Percentiles rank a stretch among this genome's conserved stretches.
These are phyloP conservation scores for Clitocybe nebularis DNA, from an alignment of 1,284 basidiomycete genomes.

Conservation along the genomic window DNA sequence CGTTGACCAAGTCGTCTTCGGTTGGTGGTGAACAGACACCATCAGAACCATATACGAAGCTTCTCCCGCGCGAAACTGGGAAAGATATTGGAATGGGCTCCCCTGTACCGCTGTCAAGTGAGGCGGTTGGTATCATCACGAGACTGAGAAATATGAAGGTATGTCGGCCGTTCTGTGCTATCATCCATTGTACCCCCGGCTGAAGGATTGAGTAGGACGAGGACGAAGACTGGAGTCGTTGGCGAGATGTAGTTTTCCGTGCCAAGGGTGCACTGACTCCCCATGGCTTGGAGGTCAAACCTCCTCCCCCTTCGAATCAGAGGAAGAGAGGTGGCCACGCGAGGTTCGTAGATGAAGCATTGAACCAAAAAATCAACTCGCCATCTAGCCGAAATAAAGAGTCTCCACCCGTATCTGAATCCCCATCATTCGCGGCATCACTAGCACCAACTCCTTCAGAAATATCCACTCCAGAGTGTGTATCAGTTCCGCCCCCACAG, in stretches of 20 bases:
- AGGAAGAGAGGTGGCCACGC: conserved; percentile 57
- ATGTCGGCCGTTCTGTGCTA: too few relatives aligned
- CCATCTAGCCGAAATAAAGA: neutral
- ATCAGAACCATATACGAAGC: conserved; percentile 27
- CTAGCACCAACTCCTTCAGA: conserved; percentile 10
- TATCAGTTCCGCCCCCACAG: conserved; percentile 28
- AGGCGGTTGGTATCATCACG: conserved; percentile 83
- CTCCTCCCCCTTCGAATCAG: conserved; percentile 54
- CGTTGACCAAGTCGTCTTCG: conserved; percentile 21
- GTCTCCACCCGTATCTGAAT: conserved; percentile 7
- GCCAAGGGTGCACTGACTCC: conserved; percentile 62
- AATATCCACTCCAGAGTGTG: conserved; percentile 10
- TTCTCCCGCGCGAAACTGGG: conserved; percentile 77
- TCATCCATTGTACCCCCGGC: too few relatives aligned
- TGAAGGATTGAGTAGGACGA: conserved; percentile 66
- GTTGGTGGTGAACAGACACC: conserved; percentile 16
- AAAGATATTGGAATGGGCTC: conserved; percentile 88
- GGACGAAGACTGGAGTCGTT: conserved; percentile 88
- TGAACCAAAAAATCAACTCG: conserved; percentile 17
- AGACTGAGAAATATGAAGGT: conserved; percentile 85
- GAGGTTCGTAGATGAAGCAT: conserved; percentile 28
- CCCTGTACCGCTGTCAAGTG: conserved; percentile 78
- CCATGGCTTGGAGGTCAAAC: conserved; percentile 40
- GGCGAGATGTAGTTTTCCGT: conserved; percentile 80
- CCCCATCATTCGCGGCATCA: conserved; percentile 4